Conservation (phyloP, 495 filamentous ascomycete species). For the Hypoxylon intermedium region DNA sequence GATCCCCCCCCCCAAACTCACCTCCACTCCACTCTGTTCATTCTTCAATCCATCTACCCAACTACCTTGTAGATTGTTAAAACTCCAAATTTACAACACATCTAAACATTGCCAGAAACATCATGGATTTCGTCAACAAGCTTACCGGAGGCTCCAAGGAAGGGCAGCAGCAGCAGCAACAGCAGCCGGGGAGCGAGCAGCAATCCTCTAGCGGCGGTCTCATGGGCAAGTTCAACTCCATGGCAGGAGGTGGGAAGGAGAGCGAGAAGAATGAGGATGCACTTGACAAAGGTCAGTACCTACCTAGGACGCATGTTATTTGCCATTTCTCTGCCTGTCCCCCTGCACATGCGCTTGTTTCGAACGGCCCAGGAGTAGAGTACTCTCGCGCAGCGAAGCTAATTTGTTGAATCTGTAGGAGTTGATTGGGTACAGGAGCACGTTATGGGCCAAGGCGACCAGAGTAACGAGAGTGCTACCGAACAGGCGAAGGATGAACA, state of each 20-base stretch:
- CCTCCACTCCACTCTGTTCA: background rate
- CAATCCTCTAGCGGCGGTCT: conserved; percentile 50
- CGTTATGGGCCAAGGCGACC: conserved; percentile 66
- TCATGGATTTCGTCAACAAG: conserved; percentile 54
- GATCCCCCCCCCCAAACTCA: background rate
- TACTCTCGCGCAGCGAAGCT: conserved; percentile 2
- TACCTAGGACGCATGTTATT: no score
- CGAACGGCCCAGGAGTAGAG: no score
- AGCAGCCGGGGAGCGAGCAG: conserved; percentile 14
- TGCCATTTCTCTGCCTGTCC: no score
- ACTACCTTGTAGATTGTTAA: no score
- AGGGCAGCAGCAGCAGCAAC: conserved; percentile 22
- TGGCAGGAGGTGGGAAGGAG: conserved; percentile 68
- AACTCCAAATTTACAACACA: no score
- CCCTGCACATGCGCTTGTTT: no score
- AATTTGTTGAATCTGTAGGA: conserved; percentile 47
- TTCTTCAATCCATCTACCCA: background rate
- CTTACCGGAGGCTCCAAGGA: conserved; percentile 34
- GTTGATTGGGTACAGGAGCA: conserved; percentile 74
- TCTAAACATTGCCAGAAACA: background rate
- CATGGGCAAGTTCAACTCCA: conserved; percentile 64
- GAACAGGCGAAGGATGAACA: conserved; percentile 79
- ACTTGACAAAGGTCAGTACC: conserved; percentile 64
- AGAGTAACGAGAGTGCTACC: conserved; percentile 72
- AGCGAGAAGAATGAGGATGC: conserved; percentile 75